Conservation (phyloP, 2,329 filamentous ascomycete genomes). For the Fusarium concolor region DNA sequence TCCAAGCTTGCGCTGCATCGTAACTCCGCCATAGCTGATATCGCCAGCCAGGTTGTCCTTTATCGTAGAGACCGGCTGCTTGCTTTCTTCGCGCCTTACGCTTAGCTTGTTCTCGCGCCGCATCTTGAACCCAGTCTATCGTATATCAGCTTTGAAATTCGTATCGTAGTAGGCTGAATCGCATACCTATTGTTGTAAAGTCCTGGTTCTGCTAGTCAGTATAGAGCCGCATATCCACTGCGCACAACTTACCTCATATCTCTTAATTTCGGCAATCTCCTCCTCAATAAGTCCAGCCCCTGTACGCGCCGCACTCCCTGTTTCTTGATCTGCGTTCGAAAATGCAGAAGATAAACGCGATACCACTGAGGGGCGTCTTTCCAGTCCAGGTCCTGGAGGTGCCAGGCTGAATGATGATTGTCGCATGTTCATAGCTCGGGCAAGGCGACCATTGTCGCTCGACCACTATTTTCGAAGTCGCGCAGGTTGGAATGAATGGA, state of each 20-base stretch:
- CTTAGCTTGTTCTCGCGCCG: conserved; percentile 86
- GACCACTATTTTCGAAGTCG: conserved; percentile 9
- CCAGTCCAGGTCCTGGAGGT: conserved; percentile 53
- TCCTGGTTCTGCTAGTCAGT: conserved; percentile 63
- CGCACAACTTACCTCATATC: conserved; percentile 77
- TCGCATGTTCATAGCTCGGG: conserved; percentile 61
- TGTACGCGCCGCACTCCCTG: conserved; percentile 60
- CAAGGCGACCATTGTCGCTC: conserved; percentile 55
- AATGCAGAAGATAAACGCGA: conserved; percentile 76
- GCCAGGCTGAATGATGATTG: conserved; percentile 62
- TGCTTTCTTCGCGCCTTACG: conserved; percentile 80
- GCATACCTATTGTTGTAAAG: conserved; percentile 88
- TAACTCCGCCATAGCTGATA: conserved; percentile 86
- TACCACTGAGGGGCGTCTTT: conserved; percentile 67
- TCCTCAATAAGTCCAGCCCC: conserved; percentile 83
- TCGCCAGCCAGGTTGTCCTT: conserved; percentile 79
- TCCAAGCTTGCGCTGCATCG: conserved; percentile 97
- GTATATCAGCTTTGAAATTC: conserved; percentile 47
- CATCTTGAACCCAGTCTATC: conserved; percentile 96
- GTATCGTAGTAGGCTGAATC: conserved; percentile 18
- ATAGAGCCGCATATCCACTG: conserved; percentile 12
- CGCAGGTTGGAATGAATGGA: background rate
- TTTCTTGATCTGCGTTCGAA: conserved; percentile 71
- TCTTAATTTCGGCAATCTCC: conserved; percentile 97
- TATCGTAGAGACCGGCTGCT: conserved; percentile 77